Conservation (phyloP, 179 eudicot species). For the Drosera spatulata region DNA sequence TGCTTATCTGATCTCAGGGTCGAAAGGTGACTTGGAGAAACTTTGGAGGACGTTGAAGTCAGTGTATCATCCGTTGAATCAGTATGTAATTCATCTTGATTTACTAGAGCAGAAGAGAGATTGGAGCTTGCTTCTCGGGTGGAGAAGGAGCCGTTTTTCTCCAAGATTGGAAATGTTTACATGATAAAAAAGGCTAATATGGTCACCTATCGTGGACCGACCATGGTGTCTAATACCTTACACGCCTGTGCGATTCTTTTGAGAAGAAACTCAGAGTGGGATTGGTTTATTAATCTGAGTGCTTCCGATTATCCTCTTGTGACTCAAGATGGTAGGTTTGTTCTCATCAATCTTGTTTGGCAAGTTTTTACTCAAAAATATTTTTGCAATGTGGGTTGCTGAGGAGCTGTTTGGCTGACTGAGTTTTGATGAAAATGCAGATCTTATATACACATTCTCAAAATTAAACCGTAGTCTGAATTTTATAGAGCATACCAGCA, state of each 20-base stretch:
- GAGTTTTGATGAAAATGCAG: constrained; percentile 23
- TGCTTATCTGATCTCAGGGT: constrained; percentile 82
- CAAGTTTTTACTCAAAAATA: too few species aligned
- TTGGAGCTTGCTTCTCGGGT: constrained; percentile 48
- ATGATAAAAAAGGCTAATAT: constrained; percentile 86
- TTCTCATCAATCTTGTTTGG: not conserved
- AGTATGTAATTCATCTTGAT: constrained; percentile 77
- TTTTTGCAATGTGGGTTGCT: not conserved
- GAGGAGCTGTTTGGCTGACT: not conserved
- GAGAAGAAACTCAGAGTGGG: constrained; percentile 77
- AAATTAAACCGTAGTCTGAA: constrained; percentile 58
- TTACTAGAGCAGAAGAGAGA: constrained; percentile 55
- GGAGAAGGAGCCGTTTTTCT: constrained; percentile 50
- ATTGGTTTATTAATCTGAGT: constrained; percentile 98
- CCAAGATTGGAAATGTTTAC: constrained; percentile 62
- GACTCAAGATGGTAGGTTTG: constrained; percentile 82
- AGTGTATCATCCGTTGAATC: constrained; percentile 71
- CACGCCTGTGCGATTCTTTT: constrained; percentile 97
- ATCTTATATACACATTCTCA: constrained; percentile 64
- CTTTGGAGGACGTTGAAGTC: constrained; percentile 74
- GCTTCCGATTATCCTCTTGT: constrained; percentile 99
- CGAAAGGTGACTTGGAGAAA: constrained; percentile 71
- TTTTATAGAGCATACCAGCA: constrained; percentile 81
- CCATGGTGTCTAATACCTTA: constrained; percentile 88
- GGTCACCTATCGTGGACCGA: constrained; percentile 94